Evolutionary conservation across 352 stramenopile species (phyloP).

Genomic region (Poterioochromonas sp.): DNA sequence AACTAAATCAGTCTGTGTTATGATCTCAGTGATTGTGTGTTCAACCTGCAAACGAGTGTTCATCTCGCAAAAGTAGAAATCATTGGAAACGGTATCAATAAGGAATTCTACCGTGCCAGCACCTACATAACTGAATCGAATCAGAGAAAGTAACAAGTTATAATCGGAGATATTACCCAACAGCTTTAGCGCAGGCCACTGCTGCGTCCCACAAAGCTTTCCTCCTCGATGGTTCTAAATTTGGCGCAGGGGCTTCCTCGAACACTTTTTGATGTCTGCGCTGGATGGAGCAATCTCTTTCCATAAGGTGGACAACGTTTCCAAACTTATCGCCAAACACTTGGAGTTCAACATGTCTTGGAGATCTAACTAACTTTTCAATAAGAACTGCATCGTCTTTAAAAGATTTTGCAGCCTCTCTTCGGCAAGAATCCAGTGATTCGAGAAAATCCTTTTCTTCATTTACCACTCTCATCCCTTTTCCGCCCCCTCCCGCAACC

Average conservation of each 20-base stretch:
- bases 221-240: conserved; percentile 74
- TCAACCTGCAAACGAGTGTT: conserved; percentile 89
- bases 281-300: conserved; percentile 92
- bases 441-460: conserved; percentile 73
- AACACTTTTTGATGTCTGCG: conserved; percentile 90
- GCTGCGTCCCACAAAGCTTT: conserved; percentile 75
- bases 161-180: conserved; percentile 70
- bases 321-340: conserved; percentile 79
- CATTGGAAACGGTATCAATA: conserved; percentile 78
- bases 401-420: conserved; percentile 78
- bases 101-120: conserved; percentile 91
- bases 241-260: conserved; percentile 77
- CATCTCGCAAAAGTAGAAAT: conserved; percentile 98
- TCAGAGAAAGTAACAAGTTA: background rate
- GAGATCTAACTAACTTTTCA: conserved; percentile 91
- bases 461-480: conserved; percentile 62
- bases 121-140: conserved; percentile 14
- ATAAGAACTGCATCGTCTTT: conserved; percentile 88
- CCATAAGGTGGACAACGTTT: conserved; percentile 77
- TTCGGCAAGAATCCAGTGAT: conserved; percentile 62
- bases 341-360: conserved; percentile 96
- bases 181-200: conserved; percentile 73
- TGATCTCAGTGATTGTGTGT: conserved; percentile 88
- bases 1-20: conserved; percentile 83
- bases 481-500: conserved; percentile 65